Percentiles rank a stretch among this genome's conserved stretches.
Evolutionary conservation across 1,284 basidiomycete species (phyloP).

Genomic region (Sanghuangporus baumii): DNA sequence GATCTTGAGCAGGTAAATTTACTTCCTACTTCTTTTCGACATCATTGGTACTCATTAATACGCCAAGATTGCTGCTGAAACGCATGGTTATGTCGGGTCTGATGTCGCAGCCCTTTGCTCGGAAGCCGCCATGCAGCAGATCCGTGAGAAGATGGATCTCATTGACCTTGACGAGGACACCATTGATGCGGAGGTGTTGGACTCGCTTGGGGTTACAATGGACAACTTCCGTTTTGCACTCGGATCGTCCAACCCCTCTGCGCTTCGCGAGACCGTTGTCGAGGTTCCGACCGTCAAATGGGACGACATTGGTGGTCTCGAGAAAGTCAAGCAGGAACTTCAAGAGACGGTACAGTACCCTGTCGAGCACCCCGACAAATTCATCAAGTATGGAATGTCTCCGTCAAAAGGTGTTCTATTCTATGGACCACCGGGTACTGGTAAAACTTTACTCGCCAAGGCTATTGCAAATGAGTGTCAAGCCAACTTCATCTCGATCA

Average conservation of each 20-base stretch:
- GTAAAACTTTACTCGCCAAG: constrained; percentile 94
- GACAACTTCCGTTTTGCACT: constrained; percentile 98
- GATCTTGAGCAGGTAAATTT: constrained; percentile 86
- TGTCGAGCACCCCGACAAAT: constrained; percentile 99
- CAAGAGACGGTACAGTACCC: constrained; percentile 99
- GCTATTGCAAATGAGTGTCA: constrained; percentile 99
- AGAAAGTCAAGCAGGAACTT: constrained; percentile 98
- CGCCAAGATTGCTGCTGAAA: constrained; percentile 89
- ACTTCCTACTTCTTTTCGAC: background rate
- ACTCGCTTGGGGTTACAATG: constrained; percentile 95
- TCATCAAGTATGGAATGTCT: constrained; percentile 99
- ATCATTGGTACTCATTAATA: constrained; percentile 9
- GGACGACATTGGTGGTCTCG: constrained; percentile 99
- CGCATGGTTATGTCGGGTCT: constrained; percentile 98
- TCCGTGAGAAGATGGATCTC: constrained; percentile 96
- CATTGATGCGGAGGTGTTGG: constrained; percentile 95
- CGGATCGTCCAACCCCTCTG: constrained; percentile 93
- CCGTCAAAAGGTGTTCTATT: constrained; percentile 98
- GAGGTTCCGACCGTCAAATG: constrained; percentile 96
- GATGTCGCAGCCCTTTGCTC: constrained; percentile 96
- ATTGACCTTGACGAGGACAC: constrained; percentile 93
- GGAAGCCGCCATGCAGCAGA: constrained; percentile 98
- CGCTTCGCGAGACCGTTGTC: constrained; percentile 93
- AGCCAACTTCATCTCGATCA: constrained; percentile 97
- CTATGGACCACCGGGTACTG: constrained; percentile 95